Percentiles rank a stretch among this genome's conserved stretches.
phyloP scores from a whole-genome alignment of 257 asterid species.

The Cordia subcordata region DNA sequence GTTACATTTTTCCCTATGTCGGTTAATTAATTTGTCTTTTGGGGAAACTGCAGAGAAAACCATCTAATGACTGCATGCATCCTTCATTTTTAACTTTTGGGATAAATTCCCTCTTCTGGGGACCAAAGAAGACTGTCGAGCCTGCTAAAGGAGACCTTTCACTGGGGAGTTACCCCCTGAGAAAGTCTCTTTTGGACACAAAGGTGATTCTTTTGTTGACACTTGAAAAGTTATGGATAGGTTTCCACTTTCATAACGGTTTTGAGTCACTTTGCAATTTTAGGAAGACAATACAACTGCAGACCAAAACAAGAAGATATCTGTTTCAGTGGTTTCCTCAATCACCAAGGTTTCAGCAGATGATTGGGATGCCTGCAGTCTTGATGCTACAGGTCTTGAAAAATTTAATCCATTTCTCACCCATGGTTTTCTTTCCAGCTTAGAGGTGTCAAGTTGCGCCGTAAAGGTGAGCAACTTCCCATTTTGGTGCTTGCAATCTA shows the following conservation, averaged over 20 bases:
- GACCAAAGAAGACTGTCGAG: constrained; percentile 59
- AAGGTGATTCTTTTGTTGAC: constrained; percentile 41
- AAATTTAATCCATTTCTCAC: constrained; percentile 75
- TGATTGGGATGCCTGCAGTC: constrained; percentile 92
- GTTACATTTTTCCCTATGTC: constrained; percentile 5
- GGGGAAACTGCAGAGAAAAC: constrained; percentile 38
- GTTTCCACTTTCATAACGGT: neutral
- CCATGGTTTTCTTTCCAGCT: constrained; percentile 86
- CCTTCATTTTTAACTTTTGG: constrained; percentile 26
- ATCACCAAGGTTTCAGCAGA: constrained; percentile 59
- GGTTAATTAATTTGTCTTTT: constrained; percentile 13
- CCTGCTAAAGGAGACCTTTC: constrained; percentile 46
- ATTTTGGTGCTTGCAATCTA: constrained; percentile 1
- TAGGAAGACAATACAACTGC: constrained; percentile 44
- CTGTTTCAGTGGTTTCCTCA: constrained; percentile 81
- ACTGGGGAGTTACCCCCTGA: constrained; percentile 61
- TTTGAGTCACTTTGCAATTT: constrained; percentile 7
- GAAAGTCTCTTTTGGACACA: constrained; percentile 27
- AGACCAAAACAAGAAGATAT: constrained; percentile 39
- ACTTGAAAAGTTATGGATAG: constrained; percentile 6
- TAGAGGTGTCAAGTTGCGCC: constrained; percentile 84
- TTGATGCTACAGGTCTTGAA: constrained; percentile 57
- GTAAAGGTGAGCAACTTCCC: constrained; percentile 55
- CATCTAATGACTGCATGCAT: constrained; percentile 15
- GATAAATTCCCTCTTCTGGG: constrained; percentile 74